Evolutionary conservation across 1,139 yeast species (phyloP).

Genomic region (Torulaspora pretoriensis): DNA sequence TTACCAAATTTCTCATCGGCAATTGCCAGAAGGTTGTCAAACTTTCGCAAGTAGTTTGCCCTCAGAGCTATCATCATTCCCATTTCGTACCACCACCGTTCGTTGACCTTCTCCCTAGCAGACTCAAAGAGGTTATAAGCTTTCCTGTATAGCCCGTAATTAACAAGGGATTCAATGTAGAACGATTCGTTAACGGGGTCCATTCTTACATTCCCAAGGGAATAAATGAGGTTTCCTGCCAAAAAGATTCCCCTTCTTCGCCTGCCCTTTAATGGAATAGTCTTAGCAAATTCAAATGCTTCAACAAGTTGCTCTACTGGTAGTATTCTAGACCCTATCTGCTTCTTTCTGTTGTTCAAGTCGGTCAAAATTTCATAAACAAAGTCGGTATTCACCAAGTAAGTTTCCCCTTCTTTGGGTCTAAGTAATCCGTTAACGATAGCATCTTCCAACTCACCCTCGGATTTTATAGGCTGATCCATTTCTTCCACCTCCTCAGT

Average conservation of each 20-base stretch:
- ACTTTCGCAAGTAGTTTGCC: slow-evolving; percentile 32
- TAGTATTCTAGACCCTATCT: slow-evolving; percentile 11
- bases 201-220: slow-evolving; percentile 29
- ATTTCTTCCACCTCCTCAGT: not conserved
- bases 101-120: slow-evolving; percentile 28
- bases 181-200: slow-evolving; percentile 37
- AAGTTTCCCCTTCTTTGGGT: slow-evolving; percentile 8
- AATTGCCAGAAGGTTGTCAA: slow-evolving; percentile 25
- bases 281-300: slow-evolving; percentile 29
- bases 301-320: slow-evolving; percentile 28
- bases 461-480: slow-evolving; percentile 7
- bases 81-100: slow-evolving; percentile 41
- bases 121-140: slow-evolving; percentile 33
- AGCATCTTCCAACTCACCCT: slow-evolving; percentile 14
- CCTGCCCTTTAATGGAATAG: slow-evolving; percentile 18
- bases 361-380: slow-evolving; percentile 20
- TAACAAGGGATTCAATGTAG: slow-evolving; percentile 35
- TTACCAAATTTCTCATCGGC: slow-evolving; percentile 21
- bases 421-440: slow-evolving; percentile 12
- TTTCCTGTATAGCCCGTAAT: slow-evolving; percentile 27
- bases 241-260: slow-evolving; percentile 26
- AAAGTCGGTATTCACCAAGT: slow-evolving; percentile 21
- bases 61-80: slow-evolving; percentile 36
- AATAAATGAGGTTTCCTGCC: slow-evolving; percentile 30
- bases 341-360: slow-evolving; percentile 13